Conservation (phyloP, 192 early-diverging fungal genomes). For the Backusella morwellensis region DNA sequence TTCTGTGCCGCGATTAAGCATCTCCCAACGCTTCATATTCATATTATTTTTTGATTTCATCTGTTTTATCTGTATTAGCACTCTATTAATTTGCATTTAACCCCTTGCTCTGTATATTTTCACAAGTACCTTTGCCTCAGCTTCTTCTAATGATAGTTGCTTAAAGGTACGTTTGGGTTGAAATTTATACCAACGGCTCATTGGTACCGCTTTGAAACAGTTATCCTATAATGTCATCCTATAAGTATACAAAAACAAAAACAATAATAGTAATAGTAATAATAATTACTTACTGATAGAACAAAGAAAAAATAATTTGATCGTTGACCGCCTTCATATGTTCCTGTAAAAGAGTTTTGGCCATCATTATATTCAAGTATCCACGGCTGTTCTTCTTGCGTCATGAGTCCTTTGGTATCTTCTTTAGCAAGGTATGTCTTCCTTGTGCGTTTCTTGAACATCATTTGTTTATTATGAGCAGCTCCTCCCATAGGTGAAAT, state of each 20-base stretch:
- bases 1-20: conserved; percentile 41
- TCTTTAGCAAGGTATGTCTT: conserved; percentile 73
- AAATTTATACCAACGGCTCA: conserved; percentile 75
- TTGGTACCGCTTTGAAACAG: conserved; percentile 72
- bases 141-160: conserved; percentile 69
- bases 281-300: conserved; percentile 36
- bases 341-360: conserved; percentile 62
- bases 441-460: conserved; percentile 80
- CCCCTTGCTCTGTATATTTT: not conserved
- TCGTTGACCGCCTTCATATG: conserved; percentile 68
- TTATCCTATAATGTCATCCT: conserved; percentile 45
- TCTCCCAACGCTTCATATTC: conserved; percentile 46
- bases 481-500: conserved; percentile 75
- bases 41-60: conserved; percentile 46
- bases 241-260: not conserved
- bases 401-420: conserved; percentile 62
- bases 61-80: conserved; percentile 5
- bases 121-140: conserved; percentile 62
- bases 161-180: conserved; percentile 60
- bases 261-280: no score
- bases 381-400: conserved; percentile 74
- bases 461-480: conserved; percentile 68
- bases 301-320: conserved; percentile 74
- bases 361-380: conserved; percentile 73
- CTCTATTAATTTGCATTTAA: no score